Evolutionary conservation across 2,329 filamentous ascomycete species (phyloP).

Genomic region (Aciculosporium take): DNA sequence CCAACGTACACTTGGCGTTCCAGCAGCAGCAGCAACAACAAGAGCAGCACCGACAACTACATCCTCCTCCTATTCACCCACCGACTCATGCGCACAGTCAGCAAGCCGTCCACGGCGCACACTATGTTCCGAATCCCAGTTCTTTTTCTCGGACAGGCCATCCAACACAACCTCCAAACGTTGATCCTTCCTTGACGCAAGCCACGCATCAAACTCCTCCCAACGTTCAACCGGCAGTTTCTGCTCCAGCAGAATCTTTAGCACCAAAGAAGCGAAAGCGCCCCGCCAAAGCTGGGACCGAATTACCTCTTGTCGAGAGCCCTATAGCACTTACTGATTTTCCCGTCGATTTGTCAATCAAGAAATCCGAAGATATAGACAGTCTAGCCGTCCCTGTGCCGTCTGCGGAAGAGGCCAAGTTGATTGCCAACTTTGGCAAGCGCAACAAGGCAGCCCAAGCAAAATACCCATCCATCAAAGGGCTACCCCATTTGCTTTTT

Average conservation of each 20-base stretch:
- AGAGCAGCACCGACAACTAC: slow-evolving; percentile 8
- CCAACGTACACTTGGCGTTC: slow-evolving; percentile 4
- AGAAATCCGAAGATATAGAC: slow-evolving; percentile 23
- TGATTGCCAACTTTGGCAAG: slow-evolving; percentile 25
- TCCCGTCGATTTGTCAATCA: slow-evolving; percentile 14
- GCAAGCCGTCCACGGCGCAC: slow-evolving; percentile 11
- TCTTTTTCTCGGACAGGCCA: slow-evolving; percentile 5
- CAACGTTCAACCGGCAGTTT: neutral
- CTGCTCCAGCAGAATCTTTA: slow-evolving; percentile 14
- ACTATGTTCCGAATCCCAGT: neutral
- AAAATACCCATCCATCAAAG: slow-evolving; percentile 24
- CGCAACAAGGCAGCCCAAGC: slow-evolving; percentile 23
- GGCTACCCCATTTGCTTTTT: slow-evolving; percentile 23
- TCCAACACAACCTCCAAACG: slow-evolving; percentile 7
- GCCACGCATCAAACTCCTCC: neutral
- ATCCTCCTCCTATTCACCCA: slow-evolving; percentile 6
- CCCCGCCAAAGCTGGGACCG: slow-evolving; percentile 10
- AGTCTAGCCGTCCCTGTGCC: slow-evolving; percentile 17
- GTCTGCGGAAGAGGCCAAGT: slow-evolving; percentile 19
- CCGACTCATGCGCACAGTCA: slow-evolving; percentile 16
- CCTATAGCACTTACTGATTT: slow-evolving; percentile 14
- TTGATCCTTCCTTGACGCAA: slow-evolving; percentile 2
- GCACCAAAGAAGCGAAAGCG: slow-evolving; percentile 26
- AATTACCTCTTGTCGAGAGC: slow-evolving; percentile 2
- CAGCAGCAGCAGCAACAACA: slow-evolving; percentile 11